phyloP scores from a whole-genome alignment of 1,284 basidiomycete genomes.

The Vanrija pseudolonga region DNA sequence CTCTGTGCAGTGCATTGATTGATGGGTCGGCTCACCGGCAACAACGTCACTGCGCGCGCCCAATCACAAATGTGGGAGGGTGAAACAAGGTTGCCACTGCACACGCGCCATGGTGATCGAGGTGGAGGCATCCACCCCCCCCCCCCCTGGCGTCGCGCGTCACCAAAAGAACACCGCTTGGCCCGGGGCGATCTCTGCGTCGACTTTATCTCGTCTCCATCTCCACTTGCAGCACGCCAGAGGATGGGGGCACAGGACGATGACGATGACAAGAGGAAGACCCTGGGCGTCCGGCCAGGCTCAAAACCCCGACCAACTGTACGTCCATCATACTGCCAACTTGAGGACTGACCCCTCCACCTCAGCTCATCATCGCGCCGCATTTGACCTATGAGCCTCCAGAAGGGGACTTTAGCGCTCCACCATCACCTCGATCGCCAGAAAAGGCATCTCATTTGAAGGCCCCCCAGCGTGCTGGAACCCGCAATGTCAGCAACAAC shows the following conservation, averaged over 20 bases:
- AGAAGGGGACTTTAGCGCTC: too few species aligned
- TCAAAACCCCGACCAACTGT: constrained; percentile 15
- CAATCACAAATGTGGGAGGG: background rate
- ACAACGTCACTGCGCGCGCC: background rate
- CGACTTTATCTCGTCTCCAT: background rate
- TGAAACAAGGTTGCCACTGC: too few species aligned
- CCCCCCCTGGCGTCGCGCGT: background rate
- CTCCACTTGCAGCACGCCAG: background rate
- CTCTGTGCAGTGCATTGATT: too few species aligned
- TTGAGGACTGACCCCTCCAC: background rate
- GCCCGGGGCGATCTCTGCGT: background rate
- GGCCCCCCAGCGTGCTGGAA: too few species aligned
- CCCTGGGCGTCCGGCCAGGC: constrained; percentile 37
- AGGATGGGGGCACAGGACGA: constrained; percentile 13
- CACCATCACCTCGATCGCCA: too few species aligned
- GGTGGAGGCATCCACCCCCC: background rate
- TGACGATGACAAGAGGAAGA: constrained; percentile 28
- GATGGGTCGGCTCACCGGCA: background rate
- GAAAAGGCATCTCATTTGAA: too few species aligned
- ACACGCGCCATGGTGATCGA: background rate
- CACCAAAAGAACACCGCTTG: too few species aligned
- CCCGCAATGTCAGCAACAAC: too few species aligned
- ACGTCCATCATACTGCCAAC: background rate
- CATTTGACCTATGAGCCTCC: too few species aligned
- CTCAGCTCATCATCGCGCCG: background rate